Evolutionary conservation across 345 rosid species (phyloP), one percentile per base, ranked within the genome.

Genomic region (Durio zibethinus): DNA sequence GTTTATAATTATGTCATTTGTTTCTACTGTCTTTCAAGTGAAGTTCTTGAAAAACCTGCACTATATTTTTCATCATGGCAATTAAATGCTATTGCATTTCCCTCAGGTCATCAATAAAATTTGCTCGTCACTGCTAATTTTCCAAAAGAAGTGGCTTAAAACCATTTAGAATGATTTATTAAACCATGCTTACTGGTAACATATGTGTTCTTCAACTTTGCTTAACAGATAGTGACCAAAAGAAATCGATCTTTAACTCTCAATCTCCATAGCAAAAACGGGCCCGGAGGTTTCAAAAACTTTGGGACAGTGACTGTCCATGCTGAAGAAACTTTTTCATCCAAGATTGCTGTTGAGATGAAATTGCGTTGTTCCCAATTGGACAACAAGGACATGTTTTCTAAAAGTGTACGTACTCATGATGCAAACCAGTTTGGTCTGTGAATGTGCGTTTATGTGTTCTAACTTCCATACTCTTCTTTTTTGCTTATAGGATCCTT

Each of bases 311-410:
- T 94, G 73, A 84, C 92, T 42, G 62, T 91, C 76, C 90, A 83
- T 70, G 94, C 97, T 7, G 97, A 94, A 83, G 97, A 94, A 83
- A 85, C 84, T 4, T 56, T 79, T 84, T 84, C 90, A 68, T 90
- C 93, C 50, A 94, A 82, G 82, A 86, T 83, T 73, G 84, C 83
- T 11, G 85, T 86, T 25, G 95, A 94, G 77, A 77, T 91, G 74
- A 78, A 48, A 73, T 76, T 91, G 33, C 86, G 79, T 59, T 90
- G 94, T 81, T 75, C 80, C 73, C 76, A 84, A 59, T 83, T 94
- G 87, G 94, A 82, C 72, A 91, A 90, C 77, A 92, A 88, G 75
- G 98, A 92, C 74, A 2, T 88, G 68, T 90, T 94, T 78, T 94
- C 98, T 76, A 87, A 84, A 77, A 94, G 97, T 82, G 98, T 94